Base-by-base conservation (phyloP, 805 yeast species). In the Saturnispora diversa region DNA sequence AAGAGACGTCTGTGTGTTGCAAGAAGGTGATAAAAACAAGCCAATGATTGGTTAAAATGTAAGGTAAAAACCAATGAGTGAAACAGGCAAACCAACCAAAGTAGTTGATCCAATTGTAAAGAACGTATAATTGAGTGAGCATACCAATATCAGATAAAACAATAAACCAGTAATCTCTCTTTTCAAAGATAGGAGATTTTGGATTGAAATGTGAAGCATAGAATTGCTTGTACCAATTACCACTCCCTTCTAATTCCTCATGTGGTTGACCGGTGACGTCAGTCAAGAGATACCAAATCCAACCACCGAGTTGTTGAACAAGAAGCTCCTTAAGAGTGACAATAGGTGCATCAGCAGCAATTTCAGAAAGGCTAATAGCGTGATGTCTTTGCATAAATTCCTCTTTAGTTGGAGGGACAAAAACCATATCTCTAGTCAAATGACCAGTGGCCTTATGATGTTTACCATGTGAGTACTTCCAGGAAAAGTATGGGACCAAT, bases 381-480 rank as follows among this genome's bases (percentile, higher is more conserved):
- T 46, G 38, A 39, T 65, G 63, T 8, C 35, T 39, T 9, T 49
- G 36, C 45, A 70, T 53, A 58, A 70, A 84, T 54, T 71, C 62
- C 48, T 80, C 77, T 52, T 71, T 73, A 35, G 80, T 76, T 55
- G 70, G 65, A 38, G 95, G 95, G 40, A 84, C 83, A 54, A 81
- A 84, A 36, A 84, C 94, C 80, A 80, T 84, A 59, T 84, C 95
- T 58, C 86, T 74, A 28, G 79, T 66, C 58, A 84, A 55, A 61
- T 85, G 85, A 49, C 92, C 94, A 31, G 94, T 84, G 44, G 88
- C 84, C 70, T 85, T 84, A 70, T 84, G 95, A 66, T 84, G 95
- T 71, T 81, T 84, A 42, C 84, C 76, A 64, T 84, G 95, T 36
- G 84, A 66, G 62, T 68, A 77, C 55, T 84, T 80, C 95, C 95